Percentiles rank a stretch among this genome's conserved stretches.
Conservation (phyloP, 768 basidiomycete species). For the Lactarius hengduanensis region DNA sequence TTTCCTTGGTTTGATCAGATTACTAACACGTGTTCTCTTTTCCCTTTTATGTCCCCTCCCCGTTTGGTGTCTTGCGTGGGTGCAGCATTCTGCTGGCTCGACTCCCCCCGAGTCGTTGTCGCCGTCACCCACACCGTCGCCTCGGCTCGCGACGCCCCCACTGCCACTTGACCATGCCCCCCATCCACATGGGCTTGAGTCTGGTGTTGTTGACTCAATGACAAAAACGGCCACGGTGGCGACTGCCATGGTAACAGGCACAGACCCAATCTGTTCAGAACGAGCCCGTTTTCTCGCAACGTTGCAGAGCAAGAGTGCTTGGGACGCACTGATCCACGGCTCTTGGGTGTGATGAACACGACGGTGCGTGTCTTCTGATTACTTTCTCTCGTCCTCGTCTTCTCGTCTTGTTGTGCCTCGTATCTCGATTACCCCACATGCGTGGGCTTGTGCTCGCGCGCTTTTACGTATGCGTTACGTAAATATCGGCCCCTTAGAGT, state of each 20-base stretch:
- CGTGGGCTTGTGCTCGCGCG: not conserved
- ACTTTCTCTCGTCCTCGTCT: not conserved
- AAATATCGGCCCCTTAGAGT: not conserved
- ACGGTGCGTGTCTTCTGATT: not conserved
- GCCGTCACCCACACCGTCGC: constrained; percentile 20
- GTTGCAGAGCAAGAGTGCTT: constrained; percentile 59
- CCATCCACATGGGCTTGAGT: constrained; percentile 17
- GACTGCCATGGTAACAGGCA: not conserved
- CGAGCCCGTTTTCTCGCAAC: constrained; percentile 55
- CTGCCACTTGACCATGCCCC: constrained; percentile 7
- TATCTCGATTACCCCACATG: not conserved
- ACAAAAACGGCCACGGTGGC: not conserved
- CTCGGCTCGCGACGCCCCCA: constrained; percentile 24
- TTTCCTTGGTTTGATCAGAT: constrained; percentile 8
- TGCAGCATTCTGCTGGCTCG: constrained; percentile 19
- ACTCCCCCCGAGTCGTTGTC: constrained; percentile 19
- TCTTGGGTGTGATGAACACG: constrained; percentile 49
- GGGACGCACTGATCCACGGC: constrained; percentile 68
- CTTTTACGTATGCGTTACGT: not conserved
- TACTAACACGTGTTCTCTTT: constrained; percentile 15
- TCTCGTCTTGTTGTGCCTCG: not conserved
- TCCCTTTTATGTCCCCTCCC: constrained; percentile 7
- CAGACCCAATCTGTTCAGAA: constrained; percentile 35
- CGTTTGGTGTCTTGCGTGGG: too few relatives aligned
- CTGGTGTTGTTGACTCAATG: not conserved